Base-by-base conservation (phyloP, 2,329 filamentous ascomycete genomes). In the Pyrenochaeta sp. region DNA sequence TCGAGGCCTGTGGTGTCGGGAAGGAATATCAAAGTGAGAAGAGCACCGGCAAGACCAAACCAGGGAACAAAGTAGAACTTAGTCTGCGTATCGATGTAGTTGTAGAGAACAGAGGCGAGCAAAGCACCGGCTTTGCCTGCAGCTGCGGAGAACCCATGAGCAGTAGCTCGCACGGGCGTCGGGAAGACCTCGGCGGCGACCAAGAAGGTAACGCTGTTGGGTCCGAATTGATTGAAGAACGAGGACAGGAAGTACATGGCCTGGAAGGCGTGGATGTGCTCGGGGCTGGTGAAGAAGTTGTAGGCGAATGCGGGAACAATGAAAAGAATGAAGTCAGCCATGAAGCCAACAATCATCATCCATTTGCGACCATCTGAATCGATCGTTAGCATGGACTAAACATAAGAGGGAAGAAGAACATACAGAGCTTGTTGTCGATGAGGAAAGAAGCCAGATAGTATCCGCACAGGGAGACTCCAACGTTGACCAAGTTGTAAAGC, bases 191-290 rank as follows among this genome's bases (percentile, higher is more conserved):
- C 94, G 43, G 92, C 94, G 43, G 94, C 94, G 36, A 96, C 91
- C 67, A 98, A 87, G 90, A 98, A 98, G 62, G 93, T 97, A 72
- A 97, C 93, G 46, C 88, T 90, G 85, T 98, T 98, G 79, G 94
- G 94, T 12, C 94, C 94, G 73, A 98, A 98, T 78, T 98, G 94
- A 85, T 97, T 97, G 89, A 98, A 98, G 84, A 98, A 98, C 25
- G 92, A 96, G 7, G 92, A 96, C 68, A 98, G 79, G 82, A 97
- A 97, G 85, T 97, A 97, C 92, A 98, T 97, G 75, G 93, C 88
- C 83, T 97, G 93, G 89, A 98, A 98, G n/a, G 85, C 83, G 73
- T 92, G 88, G 77, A 97, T 90, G 70, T 92, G 87, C 5, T 83
- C 82, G 0, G 84, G 81, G 49, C 83, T 83, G 22, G 86, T 92